A percentile compares a stretch with the other conserved stretches of the same genome.
Conservation (phyloP, 768 basidiomycete species). For the Imleria badia region DNA sequence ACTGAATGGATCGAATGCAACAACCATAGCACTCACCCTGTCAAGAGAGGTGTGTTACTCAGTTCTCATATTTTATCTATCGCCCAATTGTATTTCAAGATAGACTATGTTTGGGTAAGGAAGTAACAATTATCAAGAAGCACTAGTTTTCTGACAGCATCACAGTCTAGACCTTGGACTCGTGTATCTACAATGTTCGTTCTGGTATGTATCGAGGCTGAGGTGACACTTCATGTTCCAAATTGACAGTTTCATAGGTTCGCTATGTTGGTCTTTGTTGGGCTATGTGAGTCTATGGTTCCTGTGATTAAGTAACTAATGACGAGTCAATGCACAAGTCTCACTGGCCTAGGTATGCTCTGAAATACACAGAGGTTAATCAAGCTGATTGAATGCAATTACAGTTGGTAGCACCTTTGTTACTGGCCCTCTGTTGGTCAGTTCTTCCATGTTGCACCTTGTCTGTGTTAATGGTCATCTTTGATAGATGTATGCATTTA, state of each 20-base stretch:
- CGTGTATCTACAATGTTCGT: not conserved
- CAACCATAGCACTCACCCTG: slow-evolving; percentile 4
- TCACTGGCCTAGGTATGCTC: not conserved
- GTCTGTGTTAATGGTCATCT: not conserved
- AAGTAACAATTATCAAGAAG: not conserved
- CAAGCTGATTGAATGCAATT: not conserved
- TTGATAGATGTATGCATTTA: not conserved
- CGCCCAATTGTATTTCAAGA: not conserved
- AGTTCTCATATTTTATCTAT: not conserved
- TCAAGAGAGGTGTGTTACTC: not conserved
- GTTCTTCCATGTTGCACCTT: not conserved
- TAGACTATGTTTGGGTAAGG: slow-evolving; percentile 9
- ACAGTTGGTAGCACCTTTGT: slow-evolving; percentile 1
- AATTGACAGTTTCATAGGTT: not conserved
- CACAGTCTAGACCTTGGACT: slow-evolving; percentile 1
- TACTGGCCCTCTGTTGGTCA: not conserved
- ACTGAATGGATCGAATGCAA: not conserved
- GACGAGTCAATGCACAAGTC: not conserved
- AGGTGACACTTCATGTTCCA: too few species aligned
- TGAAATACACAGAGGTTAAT: not conserved
- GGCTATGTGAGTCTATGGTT: not conserved
- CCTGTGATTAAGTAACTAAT: not conserved
- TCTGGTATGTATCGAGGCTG: not conserved
- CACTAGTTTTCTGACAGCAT: not conserved
- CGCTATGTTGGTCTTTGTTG: slow-evolving; percentile 2